phyloP scores from a whole-genome alignment of 805 yeast species.

The Brettanomyces nanus region DNA sequence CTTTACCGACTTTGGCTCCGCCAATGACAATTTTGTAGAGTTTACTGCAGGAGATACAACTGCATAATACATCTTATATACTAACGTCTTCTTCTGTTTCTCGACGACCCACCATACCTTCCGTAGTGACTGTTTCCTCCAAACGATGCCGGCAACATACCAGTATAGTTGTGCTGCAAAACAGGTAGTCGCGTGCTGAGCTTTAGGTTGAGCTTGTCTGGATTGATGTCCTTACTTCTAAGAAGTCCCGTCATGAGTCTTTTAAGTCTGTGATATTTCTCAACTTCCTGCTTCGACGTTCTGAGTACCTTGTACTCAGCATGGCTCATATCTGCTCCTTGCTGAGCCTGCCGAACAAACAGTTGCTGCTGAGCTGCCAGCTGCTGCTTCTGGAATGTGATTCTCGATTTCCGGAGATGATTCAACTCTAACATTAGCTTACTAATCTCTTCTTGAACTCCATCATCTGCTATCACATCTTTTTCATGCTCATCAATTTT shows the following conservation, averaged over 20 bases:
- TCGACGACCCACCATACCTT: constrained; percentile 3
- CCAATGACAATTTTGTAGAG: constrained; percentile 6
- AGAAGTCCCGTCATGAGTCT: constrained; percentile 36
- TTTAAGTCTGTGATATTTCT: constrained; percentile 33
- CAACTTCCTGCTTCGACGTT: constrained; percentile 36
- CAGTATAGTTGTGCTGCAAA: constrained; percentile 63
- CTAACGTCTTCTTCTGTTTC: constrained; percentile 14
- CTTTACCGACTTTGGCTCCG: constrained; percentile 5
- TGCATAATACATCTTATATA: neutral
- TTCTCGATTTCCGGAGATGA: constrained; percentile 39
- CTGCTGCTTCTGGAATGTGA: constrained; percentile 8
- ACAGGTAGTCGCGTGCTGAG: constrained; percentile 48
- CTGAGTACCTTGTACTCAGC: constrained; percentile 20
- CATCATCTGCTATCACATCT: constrained; percentile 14
- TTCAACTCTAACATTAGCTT: constrained; percentile 41
- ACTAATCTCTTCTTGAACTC: constrained; percentile 32
- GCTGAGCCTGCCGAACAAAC: constrained; percentile 4
- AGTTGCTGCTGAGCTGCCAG: constrained; percentile 5
- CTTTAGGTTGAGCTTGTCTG: constrained; percentile 28
- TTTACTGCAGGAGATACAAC: constrained; percentile 1
- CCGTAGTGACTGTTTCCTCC: constrained; percentile 5
- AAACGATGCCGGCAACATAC: constrained; percentile 62
- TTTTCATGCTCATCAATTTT: constrained; percentile 19
- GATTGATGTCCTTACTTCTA: constrained; percentile 21
- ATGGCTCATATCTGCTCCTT: constrained; percentile 8